These are phyloP conservation scores for Rhazya stricta DNA, from an alignment of 257 asterid genomes.

Conservation along the genomic window DNA sequence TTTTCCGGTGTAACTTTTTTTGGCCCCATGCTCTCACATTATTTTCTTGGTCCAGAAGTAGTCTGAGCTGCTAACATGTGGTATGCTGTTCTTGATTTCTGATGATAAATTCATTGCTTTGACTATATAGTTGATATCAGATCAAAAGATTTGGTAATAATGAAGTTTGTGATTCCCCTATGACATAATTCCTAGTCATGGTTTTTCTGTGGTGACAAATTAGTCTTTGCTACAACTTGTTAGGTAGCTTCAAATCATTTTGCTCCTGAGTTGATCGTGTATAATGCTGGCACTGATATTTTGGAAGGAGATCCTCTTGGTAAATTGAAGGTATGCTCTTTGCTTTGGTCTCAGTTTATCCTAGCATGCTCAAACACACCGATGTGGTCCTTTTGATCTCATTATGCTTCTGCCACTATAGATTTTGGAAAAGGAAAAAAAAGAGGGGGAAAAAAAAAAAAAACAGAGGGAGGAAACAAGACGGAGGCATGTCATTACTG, in stretches of 20 bases:
- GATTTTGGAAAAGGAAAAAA: not conserved
- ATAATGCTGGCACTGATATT: conserved; percentile 95
- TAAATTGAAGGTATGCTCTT: conserved; percentile 56
- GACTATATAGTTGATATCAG: not conserved
- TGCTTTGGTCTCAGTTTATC: not conserved
- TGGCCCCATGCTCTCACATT: not conserved
- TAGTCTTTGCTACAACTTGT: not conserved
- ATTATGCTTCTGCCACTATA: not conserved
- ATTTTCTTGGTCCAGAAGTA: not conserved
- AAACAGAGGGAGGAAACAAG: not conserved
- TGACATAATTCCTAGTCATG: not conserved
- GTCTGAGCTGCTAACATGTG: no score
- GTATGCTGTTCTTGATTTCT: not conserved
- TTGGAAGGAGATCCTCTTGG: conserved; percentile 95
- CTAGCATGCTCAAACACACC: not conserved
- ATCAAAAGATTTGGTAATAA: not conserved
- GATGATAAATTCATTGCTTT: not conserved
- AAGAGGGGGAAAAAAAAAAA: not conserved
- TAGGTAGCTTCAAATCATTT: conserved; percentile 67
- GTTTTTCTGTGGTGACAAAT: not conserved
- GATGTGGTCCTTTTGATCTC: not conserved
- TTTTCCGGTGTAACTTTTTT: not conserved
- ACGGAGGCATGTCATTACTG: not conserved
- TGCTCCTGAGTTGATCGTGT: conserved; percentile 71
- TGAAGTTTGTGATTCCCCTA: not conserved